Conservation (phyloP, 805 yeast species). For the Ogataea trehaloabstinens region DNA sequence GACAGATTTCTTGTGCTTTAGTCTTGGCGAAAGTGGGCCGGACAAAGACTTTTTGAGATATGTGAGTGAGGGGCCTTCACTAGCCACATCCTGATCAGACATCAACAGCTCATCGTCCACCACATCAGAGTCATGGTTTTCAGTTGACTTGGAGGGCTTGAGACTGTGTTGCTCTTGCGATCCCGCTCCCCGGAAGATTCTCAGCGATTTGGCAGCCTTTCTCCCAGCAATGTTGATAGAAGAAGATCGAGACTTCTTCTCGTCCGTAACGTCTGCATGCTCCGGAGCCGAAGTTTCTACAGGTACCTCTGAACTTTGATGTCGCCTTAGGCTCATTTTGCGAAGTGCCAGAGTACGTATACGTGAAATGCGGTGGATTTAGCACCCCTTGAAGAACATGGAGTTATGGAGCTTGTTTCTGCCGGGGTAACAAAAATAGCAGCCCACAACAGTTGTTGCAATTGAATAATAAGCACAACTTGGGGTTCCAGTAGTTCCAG, state of each 20-base stretch:
- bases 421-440: too few species aligned
- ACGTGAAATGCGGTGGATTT: too few species aligned
- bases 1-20: conserved; percentile 12
- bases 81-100: neutral
- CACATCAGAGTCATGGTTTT: conserved; percentile 3
- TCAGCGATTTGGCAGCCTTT: conserved; percentile 56
- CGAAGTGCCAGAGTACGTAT: neutral
- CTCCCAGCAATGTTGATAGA: conserved; percentile 42
- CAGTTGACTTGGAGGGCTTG: conserved; percentile 4
- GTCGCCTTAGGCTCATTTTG: neutral
- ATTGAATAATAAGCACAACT: too few species aligned
- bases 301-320: neutral
- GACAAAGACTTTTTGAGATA: conserved; percentile 6
- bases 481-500: too few species aligned
- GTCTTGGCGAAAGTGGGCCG: conserved; percentile 2
- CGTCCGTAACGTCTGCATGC: conserved; percentile 1
- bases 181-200: conserved; percentile 45
- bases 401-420: too few species aligned
- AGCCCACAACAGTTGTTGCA: too few species aligned
- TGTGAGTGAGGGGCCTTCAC: too few species aligned
- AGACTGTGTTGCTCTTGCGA: conserved; percentile 12
- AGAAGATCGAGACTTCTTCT: conserved; percentile 1
- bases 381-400: too few species aligned
- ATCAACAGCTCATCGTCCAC: neutral
- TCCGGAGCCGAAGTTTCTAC: conserved; percentile 1